Base-by-base conservation (phyloP, 2,329 filamentous ascomycete genomes). In the Trichoderma arundinaceum region DNA sequence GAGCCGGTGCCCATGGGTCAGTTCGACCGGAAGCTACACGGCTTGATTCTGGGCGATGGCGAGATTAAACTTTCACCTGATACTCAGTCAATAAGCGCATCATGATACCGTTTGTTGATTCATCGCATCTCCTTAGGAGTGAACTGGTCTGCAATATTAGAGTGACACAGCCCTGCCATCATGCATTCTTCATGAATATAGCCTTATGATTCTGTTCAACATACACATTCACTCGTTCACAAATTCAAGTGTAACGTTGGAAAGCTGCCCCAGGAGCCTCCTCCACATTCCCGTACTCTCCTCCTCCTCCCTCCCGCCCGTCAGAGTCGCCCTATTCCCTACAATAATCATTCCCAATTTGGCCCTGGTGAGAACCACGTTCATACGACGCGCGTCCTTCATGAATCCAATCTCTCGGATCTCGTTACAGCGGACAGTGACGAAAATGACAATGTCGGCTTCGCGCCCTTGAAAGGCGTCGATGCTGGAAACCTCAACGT, bases 1-100 rank as follows among this genome's bases (percentile, higher is more conserved):
- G 83, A 90, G 72, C 81, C 85, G 67, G 85, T 98, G 67, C 92
- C 92, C 54, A 90, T 90, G 74, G 88, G 88, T 71, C 82, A 86
- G 67, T 87, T 90, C 76, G 94, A 98, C 81, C 90, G 89, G 82
- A 86, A 84, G 70, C 85, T 97, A 68, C 89, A 97, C 80, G 90
- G 91, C 68, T 79, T 96, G 70, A 82, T 94, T 67, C 81, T 92
- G 58, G 91, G 92, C 56, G 84, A 89, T 77, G 91, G 92, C 69
- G 80, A 84, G 71, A 80, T 89, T 71, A 82, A 69, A 58, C 66
- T 68, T 17, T 72, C 73, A n/a, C 43, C 68, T 7, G 64, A 15
- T 54, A 7, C 17, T 28, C 39, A 44, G 19, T 44, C 39, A 54
- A 44, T 63, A 46, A 63, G 43, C 53, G 28, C 49, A 44, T 54